Percentiles rank a stretch among this genome's conserved stretches.
Evolutionary conservation across 1,139 yeast genomes (phyloP).

Genomic region (Taiozyma sp.): DNA sequence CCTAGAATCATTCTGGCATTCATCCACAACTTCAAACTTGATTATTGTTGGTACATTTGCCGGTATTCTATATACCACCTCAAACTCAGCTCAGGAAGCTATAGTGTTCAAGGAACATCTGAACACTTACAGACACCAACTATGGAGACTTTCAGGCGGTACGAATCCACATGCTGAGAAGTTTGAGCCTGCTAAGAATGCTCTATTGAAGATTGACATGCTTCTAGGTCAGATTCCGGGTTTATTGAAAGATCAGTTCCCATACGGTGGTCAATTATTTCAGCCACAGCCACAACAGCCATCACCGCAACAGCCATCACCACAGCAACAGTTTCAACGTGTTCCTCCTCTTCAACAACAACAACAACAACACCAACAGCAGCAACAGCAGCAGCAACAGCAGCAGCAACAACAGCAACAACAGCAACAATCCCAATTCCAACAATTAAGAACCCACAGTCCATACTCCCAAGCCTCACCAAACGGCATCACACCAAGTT

Average conservation of each 20-base stretch:
- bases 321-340: conserved; percentile 2
- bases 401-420: conserved; percentile 7
- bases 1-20: conserved; percentile 78
- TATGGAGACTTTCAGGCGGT: conserved; percentile 59
- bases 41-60: conserved; percentile 86
- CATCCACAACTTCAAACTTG: conserved; percentile 71
- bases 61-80: conserved; percentile 63
- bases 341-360: conserved; percentile 2
- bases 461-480: neutral
- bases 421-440: conserved; percentile 3
- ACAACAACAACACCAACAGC: conserved; percentile 8
- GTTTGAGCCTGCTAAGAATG: conserved; percentile 70
- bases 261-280: conserved; percentile 6
- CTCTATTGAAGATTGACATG: conserved; percentile 62
- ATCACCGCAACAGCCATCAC: conserved; percentile 11
- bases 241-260: conserved; percentile 38
- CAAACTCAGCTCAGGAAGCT: conserved; percentile 58
- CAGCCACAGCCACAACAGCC: conserved; percentile 27
- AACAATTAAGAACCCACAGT: neutral
- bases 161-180: neutral
- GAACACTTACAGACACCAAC: conserved; percentile 68
- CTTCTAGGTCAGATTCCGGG: conserved; percentile 67
- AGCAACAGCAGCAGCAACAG: conserved; percentile 8
- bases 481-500: neutral
- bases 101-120: conserved; percentile 61